These are phyloP conservation scores for Alternaria consortialis DNA, from an alignment of 2,329 filamentous ascomycete genomes.

Conservation along the genomic window DNA sequence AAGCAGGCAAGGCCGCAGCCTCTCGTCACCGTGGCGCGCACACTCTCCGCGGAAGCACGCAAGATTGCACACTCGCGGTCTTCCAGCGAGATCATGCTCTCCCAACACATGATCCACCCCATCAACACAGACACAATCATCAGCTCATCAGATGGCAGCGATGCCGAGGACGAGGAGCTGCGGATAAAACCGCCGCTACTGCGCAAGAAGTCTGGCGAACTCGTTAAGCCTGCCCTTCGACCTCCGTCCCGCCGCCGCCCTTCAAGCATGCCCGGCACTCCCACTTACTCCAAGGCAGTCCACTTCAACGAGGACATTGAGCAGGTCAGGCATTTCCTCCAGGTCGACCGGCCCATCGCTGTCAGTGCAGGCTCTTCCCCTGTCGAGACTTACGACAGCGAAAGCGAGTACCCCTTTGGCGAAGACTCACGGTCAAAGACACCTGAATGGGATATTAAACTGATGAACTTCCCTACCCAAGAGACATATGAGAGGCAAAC, in stretches of 20 bases:
- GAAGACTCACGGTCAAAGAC: conserved; percentile 54
- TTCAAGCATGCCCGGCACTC: conserved; percentile 96
- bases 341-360: conserved; percentile 92
- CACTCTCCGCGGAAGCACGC: conserved; percentile 63
- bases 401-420: conserved; percentile 87
- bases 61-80: conserved; percentile 70
- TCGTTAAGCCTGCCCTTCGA: conserved; percentile 90
- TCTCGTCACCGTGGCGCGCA: conserved; percentile 33
- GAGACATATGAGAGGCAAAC: conserved; percentile 70
- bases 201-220: conserved; percentile 96
- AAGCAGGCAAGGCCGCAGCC: conserved; percentile 24
- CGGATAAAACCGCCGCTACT: conserved; percentile 86
- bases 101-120: conserved; percentile 52
- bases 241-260: conserved; percentile 81
- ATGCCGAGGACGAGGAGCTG: conserved; percentile 66
- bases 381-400: conserved; percentile 85
- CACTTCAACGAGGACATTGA: conserved; percentile 97
- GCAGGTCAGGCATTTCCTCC: conserved; percentile 93
- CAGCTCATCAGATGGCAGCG: conserved; percentile 60
- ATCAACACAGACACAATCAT: conserved; percentile 56
- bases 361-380: conserved; percentile 95
- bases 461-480: conserved; percentile 78
- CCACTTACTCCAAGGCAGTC: conserved; percentile 95
- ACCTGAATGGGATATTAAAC: conserved; percentile 86
- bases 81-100: conserved; percentile 65